Conservation (phyloP, 139 green algal genomes). For the Volvox africanus region DNA sequence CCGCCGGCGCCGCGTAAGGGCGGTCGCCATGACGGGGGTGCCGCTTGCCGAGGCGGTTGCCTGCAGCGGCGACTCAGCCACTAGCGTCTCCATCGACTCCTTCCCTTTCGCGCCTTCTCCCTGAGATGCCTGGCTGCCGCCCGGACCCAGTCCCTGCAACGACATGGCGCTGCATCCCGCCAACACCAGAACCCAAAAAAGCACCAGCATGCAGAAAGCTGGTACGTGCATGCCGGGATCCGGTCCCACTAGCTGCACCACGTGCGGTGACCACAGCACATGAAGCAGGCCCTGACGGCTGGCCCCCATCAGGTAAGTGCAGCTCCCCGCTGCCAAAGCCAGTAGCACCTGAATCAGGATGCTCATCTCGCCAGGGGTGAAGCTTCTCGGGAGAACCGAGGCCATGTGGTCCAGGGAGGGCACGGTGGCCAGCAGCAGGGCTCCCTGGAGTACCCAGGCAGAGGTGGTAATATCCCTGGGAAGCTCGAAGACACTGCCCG, state of each 20-base stretch:
- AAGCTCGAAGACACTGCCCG: constrained; percentile 29
- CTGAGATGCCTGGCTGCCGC: too few species aligned
- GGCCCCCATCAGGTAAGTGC: constrained; percentile 36
- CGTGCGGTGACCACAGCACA: constrained; percentile 39
- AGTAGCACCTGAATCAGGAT: constrained; percentile 59
- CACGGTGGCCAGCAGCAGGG: not conserved
- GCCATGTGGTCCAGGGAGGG: constrained; percentile 49
- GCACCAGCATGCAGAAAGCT: constrained; percentile 5
- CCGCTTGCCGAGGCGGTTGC: too few species aligned
- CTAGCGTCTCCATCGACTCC: too few species aligned
- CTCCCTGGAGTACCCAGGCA: not conserved
- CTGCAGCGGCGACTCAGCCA: too few species aligned
- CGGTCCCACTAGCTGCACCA: constrained; percentile 36
- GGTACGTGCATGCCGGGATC: constrained; percentile 51
- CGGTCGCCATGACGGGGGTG: not conserved
- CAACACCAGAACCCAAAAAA: constrained; percentile 46
- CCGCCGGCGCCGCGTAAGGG: not conserved
- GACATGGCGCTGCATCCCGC: not conserved
- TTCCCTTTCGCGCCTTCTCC: too few species aligned
- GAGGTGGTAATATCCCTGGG: constrained; percentile 12
- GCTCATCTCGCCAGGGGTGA: constrained; percentile 66
- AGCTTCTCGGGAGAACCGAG: constrained; percentile 51
- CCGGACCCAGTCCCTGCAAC: too few species aligned
- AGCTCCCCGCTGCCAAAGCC: constrained; percentile 19
- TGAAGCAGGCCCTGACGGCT: constrained; percentile 50